Percentiles rank a stretch among this genome's conserved stretches.
phyloP scores from a whole-genome alignment of 2,329 filamentous ascomycete species.

The Drechslera avenae region DNA sequence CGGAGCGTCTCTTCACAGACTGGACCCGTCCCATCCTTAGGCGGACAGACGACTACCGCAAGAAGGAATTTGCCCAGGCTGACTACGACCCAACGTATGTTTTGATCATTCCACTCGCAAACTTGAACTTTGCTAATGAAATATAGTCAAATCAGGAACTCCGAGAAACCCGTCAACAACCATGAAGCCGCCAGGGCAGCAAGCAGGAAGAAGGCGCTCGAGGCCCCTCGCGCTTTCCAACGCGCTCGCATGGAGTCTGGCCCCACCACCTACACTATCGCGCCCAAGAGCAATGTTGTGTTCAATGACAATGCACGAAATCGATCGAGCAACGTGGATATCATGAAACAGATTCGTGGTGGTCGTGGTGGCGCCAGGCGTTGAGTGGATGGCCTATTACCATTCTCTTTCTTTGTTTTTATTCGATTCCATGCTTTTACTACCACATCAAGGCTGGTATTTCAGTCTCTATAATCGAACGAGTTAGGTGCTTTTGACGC shows the following conservation, averaged over 20 bases:
- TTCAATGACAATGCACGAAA: slow-evolving; percentile 39
- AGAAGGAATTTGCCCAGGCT: slow-evolving; percentile 70
- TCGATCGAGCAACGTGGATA: slow-evolving; percentile 35
- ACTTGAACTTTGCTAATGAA: slow-evolving; percentile 20
- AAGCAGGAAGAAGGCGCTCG: slow-evolving; percentile 56
- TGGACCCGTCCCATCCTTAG: slow-evolving; percentile 96
- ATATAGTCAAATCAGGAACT: slow-evolving; percentile 20
- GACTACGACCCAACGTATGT: slow-evolving; percentile 64
- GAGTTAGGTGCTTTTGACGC: neutral
- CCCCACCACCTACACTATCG: slow-evolving; percentile 66
- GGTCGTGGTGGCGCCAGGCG: slow-evolving; percentile 35
- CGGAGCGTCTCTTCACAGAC: slow-evolving; percentile 88
- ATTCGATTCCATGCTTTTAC: too few relatives aligned
- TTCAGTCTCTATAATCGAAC: neutral
- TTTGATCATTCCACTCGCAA: neutral
- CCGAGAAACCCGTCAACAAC: slow-evolving; percentile 27
- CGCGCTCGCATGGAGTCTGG: slow-evolving; percentile 64
- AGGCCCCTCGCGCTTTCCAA: slow-evolving; percentile 59
- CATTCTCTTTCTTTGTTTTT: neutral
- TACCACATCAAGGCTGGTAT: too few relatives aligned
- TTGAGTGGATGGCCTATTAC: neutral
- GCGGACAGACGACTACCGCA: slow-evolving; percentile 92
- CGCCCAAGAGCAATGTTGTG: slow-evolving; percentile 61
- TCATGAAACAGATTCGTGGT: slow-evolving; percentile 39
- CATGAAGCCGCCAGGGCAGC: slow-evolving; percentile 42